Percentiles rank a stretch among this genome's conserved stretches.
Evolutionary conservation across 2,329 filamentous ascomycete genomes (phyloP).

Genomic region (Dendryphion nanum): DNA sequence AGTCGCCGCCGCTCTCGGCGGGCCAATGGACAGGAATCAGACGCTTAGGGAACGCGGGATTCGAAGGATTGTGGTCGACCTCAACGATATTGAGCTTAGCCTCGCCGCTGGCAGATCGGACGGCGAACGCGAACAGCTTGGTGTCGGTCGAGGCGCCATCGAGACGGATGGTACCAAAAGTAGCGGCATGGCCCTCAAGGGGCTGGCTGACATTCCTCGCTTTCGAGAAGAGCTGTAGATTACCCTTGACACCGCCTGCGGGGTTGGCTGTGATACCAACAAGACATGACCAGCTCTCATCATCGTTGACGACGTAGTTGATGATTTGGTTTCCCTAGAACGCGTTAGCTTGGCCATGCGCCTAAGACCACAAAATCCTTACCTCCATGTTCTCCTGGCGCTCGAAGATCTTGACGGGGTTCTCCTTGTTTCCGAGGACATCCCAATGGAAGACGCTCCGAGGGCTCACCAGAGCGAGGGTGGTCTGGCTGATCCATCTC

Average conservation of each 20-base stretch:
- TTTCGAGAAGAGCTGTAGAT: slow-evolving; percentile 95
- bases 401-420: slow-evolving; percentile 86
- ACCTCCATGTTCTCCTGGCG: slow-evolving; percentile 86
- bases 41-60: slow-evolving; percentile 90
- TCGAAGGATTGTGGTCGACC: slow-evolving; percentile 87
- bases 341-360: not conserved
- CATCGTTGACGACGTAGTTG: slow-evolving; percentile 94
- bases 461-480: slow-evolving; percentile 86
- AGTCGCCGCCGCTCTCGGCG: slow-evolving; percentile 90
- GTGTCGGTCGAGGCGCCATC: slow-evolving; percentile 89
- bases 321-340: slow-evolving; percentile 92
- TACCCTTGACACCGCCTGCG: slow-evolving; percentile 88
- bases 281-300: slow-evolving; percentile 97
- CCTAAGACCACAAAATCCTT: slow-evolving; percentile 38
- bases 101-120: slow-evolving; percentile 75
- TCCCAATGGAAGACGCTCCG: slow-evolving; percentile 96
- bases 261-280: slow-evolving; percentile 94
- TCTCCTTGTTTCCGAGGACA: slow-evolving; percentile 74
- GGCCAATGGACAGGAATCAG: slow-evolving; percentile 98
- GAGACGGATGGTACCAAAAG: slow-evolving; percentile 84
- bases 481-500: slow-evolving; percentile 96
- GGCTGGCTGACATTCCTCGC: slow-evolving; percentile 96
- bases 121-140: slow-evolving; percentile 95
- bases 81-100: slow-evolving; percentile 98
- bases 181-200: slow-evolving; percentile 94